phyloP scores from a whole-genome alignment of 345 rosid genomes.

The Boechera stricta region DNA sequence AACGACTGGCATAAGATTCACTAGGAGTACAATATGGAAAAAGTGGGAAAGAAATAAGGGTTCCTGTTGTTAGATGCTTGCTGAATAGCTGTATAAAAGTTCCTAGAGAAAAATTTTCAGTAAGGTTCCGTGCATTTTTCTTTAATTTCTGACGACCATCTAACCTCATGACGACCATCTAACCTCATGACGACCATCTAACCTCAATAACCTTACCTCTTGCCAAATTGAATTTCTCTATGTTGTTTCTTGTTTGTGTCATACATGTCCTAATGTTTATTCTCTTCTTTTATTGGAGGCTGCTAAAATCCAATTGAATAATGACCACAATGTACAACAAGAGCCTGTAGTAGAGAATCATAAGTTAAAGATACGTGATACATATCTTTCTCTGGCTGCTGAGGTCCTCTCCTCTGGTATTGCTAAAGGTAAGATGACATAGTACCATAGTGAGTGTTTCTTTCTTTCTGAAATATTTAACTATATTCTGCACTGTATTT shows the following conservation, averaged over 20 bases:
- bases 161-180: not conserved
- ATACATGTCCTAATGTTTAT: slow-evolving; percentile 27
- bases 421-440: slow-evolving; percentile 54
- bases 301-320: slow-evolving; percentile 63
- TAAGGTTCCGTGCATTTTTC: slow-evolving; percentile 13
- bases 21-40: slow-evolving; percentile 23
- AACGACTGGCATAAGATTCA: slow-evolving; percentile 29
- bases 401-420: slow-evolving; percentile 53
- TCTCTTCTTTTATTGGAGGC: slow-evolving; percentile 57
- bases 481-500: slow-evolving; percentile 16
- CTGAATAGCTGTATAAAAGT: slow-evolving; percentile 13
- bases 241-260: slow-evolving; percentile 27
- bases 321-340: slow-evolving; percentile 57
- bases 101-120: not conserved
- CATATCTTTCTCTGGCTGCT: slow-evolving; percentile 68
- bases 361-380: slow-evolving; percentile 56
- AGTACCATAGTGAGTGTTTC: slow-evolving; percentile 24
- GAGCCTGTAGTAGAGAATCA: slow-evolving; percentile 61
- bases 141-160: slow-evolving; percentile 15
- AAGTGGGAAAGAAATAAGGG: slow-evolving; percentile 4
- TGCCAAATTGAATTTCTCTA: slow-evolving; percentile 17
- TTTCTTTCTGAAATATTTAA: not conserved
- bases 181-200: not conserved
- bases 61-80: slow-evolving; percentile 17
- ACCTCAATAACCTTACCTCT: slow-evolving; percentile 27